Percentiles rank a stretch among this genome's conserved stretches.
These are phyloP conservation scores for Euphorbia tirucalli DNA, from an alignment of 345 rosid genomes.

Conservation along the genomic window DNA sequence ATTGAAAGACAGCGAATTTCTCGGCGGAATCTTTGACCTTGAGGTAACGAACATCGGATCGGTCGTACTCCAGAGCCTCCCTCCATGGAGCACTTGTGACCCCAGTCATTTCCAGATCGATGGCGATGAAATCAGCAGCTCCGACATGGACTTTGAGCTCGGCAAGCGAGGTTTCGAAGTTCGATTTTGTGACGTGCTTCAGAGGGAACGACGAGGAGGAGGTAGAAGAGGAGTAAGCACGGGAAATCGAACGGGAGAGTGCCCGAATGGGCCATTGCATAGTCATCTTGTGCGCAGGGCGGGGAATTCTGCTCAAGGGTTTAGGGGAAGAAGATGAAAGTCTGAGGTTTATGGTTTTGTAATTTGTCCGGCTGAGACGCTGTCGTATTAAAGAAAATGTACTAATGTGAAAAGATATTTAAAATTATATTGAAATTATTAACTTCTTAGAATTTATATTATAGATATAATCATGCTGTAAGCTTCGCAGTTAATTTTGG, in stretches of 20 bases:
- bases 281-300: conserved; percentile 14
- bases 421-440: no score
- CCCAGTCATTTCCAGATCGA: conserved; percentile 96
- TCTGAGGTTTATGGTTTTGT: no score
- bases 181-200: conserved; percentile 69
- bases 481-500: no score
- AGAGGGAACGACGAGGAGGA: conserved; percentile 58
- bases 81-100: conserved; percentile 87
- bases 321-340: neutral
- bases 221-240: conserved; percentile 25
- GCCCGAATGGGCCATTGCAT: conserved; percentile 3
- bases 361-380: neutral
- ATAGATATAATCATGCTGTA: no score
- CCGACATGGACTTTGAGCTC: conserved; percentile 57
- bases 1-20: conserved; percentile 90
- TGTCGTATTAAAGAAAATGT: no score
- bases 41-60: conserved; percentile 70
- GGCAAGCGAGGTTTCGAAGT: conserved; percentile 62
- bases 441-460: no score
- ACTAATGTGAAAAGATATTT: no score
- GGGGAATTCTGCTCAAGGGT: neutral
- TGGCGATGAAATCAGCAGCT: conserved; percentile 85
- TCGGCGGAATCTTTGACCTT: conserved; percentile 94
- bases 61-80: conserved; percentile 77
- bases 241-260: conserved; percentile 18